Evolutionary conservation across 306 rosid genomes (phyloP).

Genomic region (Lablab purpureus): DNA sequence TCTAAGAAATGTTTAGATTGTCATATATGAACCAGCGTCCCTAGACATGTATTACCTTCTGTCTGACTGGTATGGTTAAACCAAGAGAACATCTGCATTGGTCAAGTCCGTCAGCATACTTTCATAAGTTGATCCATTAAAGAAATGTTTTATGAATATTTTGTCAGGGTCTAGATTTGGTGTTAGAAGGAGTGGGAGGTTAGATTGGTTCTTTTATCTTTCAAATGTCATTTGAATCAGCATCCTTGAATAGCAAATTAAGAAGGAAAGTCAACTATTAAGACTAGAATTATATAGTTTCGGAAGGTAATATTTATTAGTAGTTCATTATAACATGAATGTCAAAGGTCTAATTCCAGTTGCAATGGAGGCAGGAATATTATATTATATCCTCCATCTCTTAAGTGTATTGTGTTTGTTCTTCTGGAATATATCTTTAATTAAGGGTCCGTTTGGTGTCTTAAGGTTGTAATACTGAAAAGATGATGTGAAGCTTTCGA

Average conservation of each 20-base stretch:
- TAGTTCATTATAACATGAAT: background rate
- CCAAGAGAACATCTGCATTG: constrained; percentile 23
- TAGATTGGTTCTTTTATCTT: background rate
- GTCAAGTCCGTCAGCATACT: background rate
- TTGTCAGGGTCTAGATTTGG: constrained; percentile 8
- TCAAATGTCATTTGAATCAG: background rate
- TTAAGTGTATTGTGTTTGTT: background rate
- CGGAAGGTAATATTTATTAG: background rate
- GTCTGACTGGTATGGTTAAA: constrained; percentile 6
- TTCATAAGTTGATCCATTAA: background rate
- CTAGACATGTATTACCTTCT: constrained; percentile 1
- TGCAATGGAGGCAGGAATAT: background rate
- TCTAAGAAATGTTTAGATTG: constrained; percentile 8
- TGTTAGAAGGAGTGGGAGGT: background rate
- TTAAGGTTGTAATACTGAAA: constrained; percentile 11
- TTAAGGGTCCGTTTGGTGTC: background rate
- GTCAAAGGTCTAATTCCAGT: background rate
- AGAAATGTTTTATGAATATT: background rate
- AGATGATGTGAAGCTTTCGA: constrained; percentile 7
- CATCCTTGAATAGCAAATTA: background rate
- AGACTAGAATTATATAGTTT: background rate
- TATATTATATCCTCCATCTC: background rate
- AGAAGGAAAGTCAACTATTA: background rate
- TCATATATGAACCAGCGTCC: background rate
- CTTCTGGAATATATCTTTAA: constrained; percentile 5